Base-by-base conservation (phyloP, 148 eudicot species). In the Amaranthus cruentus region DNA sequence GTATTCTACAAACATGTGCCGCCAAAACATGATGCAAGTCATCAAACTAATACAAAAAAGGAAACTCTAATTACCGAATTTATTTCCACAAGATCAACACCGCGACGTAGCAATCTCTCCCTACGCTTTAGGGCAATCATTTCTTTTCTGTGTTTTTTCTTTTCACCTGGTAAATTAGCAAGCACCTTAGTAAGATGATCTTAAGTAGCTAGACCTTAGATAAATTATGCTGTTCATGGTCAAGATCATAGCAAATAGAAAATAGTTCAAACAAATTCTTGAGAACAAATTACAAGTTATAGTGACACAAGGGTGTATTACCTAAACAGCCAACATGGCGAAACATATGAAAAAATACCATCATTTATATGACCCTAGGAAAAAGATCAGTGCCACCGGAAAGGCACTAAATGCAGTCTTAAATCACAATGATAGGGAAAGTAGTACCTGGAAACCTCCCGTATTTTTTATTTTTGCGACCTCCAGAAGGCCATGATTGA, bases 81-180 rank as follows among this genome's bases (percentile, higher is more conserved):
- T 75, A 96, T 89, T 75, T 87, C 78, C 83, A 88, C 88, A 74
- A 90, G 92, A 88, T 92, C 96, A 73, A 92, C 94, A 73, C 97
- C 97, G 70, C 95, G 95, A 49, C 50, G 74, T 44, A 86, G 55
- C 97, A 96, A 89, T 81, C 97, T 87, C 78, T 92, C 97, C 70
- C 89, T 78, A 44, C 97, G 94, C 87, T 90, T 92, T 53, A 59
- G 72, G 69, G 90, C 99, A 73, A 89, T 85, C 83, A 21, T 75
- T 80, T 92, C 99, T 79, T 90, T 89, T 43, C 92, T 90, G 60
- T 84, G 90, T 75, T 90, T 96, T 90, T 92, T 96, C 75, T 88
- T 96, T 79, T 90, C 99, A 70, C 99, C 99, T 92, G 86, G 54
- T 28, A 51, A 55, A 38, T 48, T 10, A 8, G 62, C 55, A 42